phyloP scores from a whole-genome alignment of 768 basidiomycete genomes.

The Rhodotorula graminis region DNA sequence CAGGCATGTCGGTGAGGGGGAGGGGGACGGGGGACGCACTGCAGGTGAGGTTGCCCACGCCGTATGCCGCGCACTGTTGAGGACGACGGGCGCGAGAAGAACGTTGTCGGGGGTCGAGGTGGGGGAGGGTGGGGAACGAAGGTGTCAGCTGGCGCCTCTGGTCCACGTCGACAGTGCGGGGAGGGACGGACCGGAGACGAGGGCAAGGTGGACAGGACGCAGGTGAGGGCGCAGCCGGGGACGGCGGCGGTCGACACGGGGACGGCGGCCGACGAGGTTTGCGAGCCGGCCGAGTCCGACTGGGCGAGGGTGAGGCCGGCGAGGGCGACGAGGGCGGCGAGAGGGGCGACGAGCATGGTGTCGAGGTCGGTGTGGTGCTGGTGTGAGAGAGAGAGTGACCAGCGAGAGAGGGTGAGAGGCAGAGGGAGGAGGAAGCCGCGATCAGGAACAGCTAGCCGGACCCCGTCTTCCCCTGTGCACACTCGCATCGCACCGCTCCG shows the following conservation, averaged over 20 bases:
- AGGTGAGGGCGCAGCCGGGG: conserved; percentile 25
- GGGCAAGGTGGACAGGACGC: conserved; percentile 4
- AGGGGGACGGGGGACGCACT: conserved; percentile 1
- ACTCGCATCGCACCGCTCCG: no score
- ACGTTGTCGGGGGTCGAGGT: background rate
- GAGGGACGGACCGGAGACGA: background rate
- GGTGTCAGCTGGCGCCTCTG: background rate
- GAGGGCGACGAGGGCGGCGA: background rate
- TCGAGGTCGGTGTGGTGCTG: background rate
- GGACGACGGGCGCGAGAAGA: background rate
- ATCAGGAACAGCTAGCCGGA: no score
- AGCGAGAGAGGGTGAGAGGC: background rate
- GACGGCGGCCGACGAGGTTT: background rate
- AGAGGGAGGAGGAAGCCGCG: no score
- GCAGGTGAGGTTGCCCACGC: conserved; percentile 17
- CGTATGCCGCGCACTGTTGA: conserved; percentile 3
- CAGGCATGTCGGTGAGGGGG: no score
- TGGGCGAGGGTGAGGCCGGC: background rate
- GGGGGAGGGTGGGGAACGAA: background rate
- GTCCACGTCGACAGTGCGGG: no score
- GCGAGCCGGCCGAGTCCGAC: background rate
- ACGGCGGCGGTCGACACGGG: conserved; percentile 4
- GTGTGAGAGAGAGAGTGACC: background rate
- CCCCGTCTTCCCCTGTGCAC: no score
- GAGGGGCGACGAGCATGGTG: background rate